Conservation (phyloP, 192 early-diverging fungal species). For the Coemansia sp. region DNA sequence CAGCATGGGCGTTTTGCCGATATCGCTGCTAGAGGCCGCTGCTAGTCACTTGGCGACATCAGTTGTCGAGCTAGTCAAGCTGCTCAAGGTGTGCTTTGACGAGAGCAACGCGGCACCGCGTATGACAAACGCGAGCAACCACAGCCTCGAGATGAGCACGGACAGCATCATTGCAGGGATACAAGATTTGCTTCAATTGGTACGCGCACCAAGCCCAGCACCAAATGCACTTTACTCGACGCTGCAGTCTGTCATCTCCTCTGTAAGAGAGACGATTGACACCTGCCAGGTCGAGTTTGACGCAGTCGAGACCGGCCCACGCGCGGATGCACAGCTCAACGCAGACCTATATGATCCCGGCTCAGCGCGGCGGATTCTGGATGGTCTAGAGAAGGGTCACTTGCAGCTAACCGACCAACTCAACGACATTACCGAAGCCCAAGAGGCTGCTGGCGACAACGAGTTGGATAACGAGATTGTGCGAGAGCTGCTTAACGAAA, state of each 20-base stretch:
- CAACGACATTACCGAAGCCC: slow-evolving; percentile 56
- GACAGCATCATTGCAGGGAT: slow-evolving; percentile 53
- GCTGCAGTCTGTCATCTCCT: slow-evolving; percentile 37
- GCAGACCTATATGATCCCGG: slow-evolving; percentile 26
- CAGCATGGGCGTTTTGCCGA: slow-evolving; percentile 63
- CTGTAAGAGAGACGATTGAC: slow-evolving; percentile 36
- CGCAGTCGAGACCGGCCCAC: slow-evolving; percentile 12
- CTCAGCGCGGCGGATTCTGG: slow-evolving; percentile 28
- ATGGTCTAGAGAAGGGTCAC: slow-evolving; percentile 50
- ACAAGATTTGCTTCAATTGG: slow-evolving; percentile 48
- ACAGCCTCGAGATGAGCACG: slow-evolving; percentile 50
- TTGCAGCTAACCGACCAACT: slow-evolving; percentile 54
- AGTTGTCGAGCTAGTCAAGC: slow-evolving; percentile 76
- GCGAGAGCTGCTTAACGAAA: slow-evolving; percentile 59
- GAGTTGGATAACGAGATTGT: slow-evolving; percentile 57
- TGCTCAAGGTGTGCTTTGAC: slow-evolving; percentile 51
- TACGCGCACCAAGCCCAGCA: slow-evolving; percentile 34
- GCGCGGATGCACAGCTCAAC: slow-evolving; percentile 17
- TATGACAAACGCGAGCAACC: background rate
- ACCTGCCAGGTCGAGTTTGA: slow-evolving; percentile 33
- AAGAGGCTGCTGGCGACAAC: slow-evolving; percentile 47
- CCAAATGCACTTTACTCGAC: slow-evolving; percentile 45
- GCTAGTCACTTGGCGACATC: slow-evolving; percentile 77
- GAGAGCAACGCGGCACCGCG: slow-evolving; percentile 51
- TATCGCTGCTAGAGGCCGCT: slow-evolving; percentile 78